Evolutionary conservation across 441 rosid genomes (phyloP).

Genomic region (Syzygium syzygioides): DNA sequence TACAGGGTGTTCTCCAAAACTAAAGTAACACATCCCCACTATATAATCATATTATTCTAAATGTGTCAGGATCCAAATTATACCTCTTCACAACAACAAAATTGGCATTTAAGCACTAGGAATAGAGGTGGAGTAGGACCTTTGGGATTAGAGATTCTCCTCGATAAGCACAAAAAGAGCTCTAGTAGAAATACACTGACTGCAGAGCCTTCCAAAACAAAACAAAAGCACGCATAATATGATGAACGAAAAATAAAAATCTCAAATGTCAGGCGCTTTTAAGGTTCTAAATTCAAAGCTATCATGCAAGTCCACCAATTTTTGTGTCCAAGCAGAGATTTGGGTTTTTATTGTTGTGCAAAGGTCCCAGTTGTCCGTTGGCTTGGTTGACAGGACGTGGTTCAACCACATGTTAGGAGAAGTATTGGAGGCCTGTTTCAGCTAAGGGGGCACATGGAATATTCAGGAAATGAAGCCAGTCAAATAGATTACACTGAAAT

Average conservation of each 20-base stretch:
- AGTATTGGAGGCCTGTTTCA: background rate
- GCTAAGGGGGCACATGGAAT: background rate
- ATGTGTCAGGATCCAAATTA: background rate
- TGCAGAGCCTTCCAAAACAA: background rate
- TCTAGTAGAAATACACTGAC: background rate
- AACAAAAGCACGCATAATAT: background rate
- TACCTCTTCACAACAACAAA: background rate
- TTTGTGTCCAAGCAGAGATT: background rate
- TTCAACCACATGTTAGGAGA: background rate
- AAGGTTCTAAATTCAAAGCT: background rate
- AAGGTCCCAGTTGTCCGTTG: background rate
- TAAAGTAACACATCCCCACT: background rate
- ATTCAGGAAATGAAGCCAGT: background rate
- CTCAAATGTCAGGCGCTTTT: background rate
- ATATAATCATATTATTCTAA: background rate
- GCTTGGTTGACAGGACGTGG: background rate
- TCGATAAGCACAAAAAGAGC: background rate
- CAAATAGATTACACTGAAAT: background rate
- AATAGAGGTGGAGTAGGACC: background rate
- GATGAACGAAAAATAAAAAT: background rate
- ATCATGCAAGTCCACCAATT: background rate
- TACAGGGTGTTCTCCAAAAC: background rate
- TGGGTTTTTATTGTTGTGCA: background rate
- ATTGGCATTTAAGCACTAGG: background rate
- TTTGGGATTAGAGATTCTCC: background rate